Base-by-base conservation (phyloP, 345 rosid genomes). In the Aquilaria sinensis region DNA sequence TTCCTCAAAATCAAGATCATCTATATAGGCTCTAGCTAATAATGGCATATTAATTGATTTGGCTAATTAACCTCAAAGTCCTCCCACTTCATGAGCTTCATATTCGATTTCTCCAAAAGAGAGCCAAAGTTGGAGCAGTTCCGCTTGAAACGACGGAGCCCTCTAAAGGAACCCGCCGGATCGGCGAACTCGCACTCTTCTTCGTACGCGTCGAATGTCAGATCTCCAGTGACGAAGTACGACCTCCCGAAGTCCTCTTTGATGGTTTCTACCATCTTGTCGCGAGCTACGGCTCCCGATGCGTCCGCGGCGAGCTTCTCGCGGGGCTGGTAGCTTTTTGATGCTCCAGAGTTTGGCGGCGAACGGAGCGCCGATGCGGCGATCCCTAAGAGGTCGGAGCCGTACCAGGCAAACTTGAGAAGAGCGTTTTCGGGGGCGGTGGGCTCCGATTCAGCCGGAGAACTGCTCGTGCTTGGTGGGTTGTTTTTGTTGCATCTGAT, bases 101-200 rank as follows among this genome's bases (percentile, higher is more conserved):
- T 89, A 57, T 84, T 75, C 2, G 97, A 90, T 57, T 80, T 93
- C 50, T 90, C 85, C 14, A 93, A 75, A 3, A 93, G 81, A 11
- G 85, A 74, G 33, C 97, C 98, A 46, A 93, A 93, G 68, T 93
- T 93, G 51, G 92, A 67, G 33, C 98, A 93, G 51, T 90, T 93
- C 77, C 98, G 84, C 73, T 81, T 88, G 82, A 93, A 93, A 60
- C 98, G 93, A 53, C 46, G 15, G 64, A 93, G 94, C 34, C 97
- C 98, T 68, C 65, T 87, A 66, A 90, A 93, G n/a, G 97, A 93
- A 41, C 98, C 96, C 0, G 98, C 98, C 10, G 98, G 98, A 72
- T 93, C 98, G 0, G 97, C 98, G 67, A 93, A 93, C 70, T 89
- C 96, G 15, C 98, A 93, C 63, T 85, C 80, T 70, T 89, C 96